phyloP scores from a whole-genome alignment of 2,329 filamentous ascomycete species.

The Diaporthe aspalathi region DNA sequence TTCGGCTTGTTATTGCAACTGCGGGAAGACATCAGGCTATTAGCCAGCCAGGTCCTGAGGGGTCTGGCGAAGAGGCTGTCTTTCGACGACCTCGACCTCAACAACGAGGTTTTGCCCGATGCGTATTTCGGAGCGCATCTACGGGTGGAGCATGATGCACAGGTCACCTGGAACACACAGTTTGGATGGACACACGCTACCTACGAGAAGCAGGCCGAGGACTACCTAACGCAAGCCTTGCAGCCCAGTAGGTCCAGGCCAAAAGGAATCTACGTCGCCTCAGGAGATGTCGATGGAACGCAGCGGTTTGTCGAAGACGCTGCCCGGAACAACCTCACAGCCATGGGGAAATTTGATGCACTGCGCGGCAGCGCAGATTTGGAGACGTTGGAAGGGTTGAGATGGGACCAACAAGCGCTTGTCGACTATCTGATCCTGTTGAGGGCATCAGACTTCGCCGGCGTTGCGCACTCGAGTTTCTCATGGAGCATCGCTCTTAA shows the following conservation, averaged over 20 bases:
- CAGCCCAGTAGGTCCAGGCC: slow-evolving; percentile 6
- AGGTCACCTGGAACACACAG: slow-evolving; percentile 10
- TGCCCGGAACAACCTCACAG: slow-evolving; percentile 13
- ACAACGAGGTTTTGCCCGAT: background rate
- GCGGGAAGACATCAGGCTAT: slow-evolving; percentile 46
- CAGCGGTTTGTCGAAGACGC: slow-evolving; percentile 22
- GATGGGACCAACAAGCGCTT: slow-evolving; percentile 31
- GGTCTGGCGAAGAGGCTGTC: slow-evolving; percentile 5
- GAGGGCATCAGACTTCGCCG: slow-evolving; percentile 29
- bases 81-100: background rate
- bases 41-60: slow-evolving; percentile 35
- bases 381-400: background rate
- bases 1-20: slow-evolving; percentile 50
- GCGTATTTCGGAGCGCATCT: slow-evolving; percentile 33
- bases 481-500: slow-evolving; percentile 36
- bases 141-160: slow-evolving; percentile 16
- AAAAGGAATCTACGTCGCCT: slow-evolving; percentile 31
- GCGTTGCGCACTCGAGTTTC: slow-evolving; percentile 33
- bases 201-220: slow-evolving; percentile 29
- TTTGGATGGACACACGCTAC: slow-evolving; percentile 24
- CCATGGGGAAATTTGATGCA: slow-evolving; percentile 18
- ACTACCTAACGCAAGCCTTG: slow-evolving; percentile 17
- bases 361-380: slow-evolving; percentile 1
- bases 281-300: slow-evolving; percentile 26
- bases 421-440: slow-evolving; percentile 33